These are phyloP conservation scores for Bipolaris cookei DNA, from an alignment of 2,329 filamentous ascomycete genomes.

Conservation along the genomic window DNA sequence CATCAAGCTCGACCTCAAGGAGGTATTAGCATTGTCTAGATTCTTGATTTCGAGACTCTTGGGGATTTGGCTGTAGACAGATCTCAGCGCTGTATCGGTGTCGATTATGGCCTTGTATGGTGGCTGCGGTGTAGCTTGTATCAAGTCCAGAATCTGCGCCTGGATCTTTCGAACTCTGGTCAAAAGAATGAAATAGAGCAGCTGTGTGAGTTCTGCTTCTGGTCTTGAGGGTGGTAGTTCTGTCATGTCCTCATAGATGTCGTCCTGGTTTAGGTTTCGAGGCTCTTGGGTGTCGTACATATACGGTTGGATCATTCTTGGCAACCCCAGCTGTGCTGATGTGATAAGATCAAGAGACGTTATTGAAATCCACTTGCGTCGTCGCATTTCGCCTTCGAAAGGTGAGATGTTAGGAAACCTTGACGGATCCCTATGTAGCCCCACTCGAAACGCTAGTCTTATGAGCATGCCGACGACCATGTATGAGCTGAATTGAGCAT, in stretches of 20 bases:
- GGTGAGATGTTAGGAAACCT: slow-evolving; percentile 52
- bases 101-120: slow-evolving; percentile 39
- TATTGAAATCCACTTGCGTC: slow-evolving; percentile 65
- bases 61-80: slow-evolving; percentile 32
- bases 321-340: slow-evolving; percentile 50
- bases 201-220: slow-evolving; percentile 35
- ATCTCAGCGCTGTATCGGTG: slow-evolving; percentile 33
- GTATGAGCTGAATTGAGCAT: slow-evolving; percentile 40
- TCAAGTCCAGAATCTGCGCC: slow-evolving; percentile 39
- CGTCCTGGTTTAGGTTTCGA: slow-evolving; percentile 51
- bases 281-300: slow-evolving; percentile 51
- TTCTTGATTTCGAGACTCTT: slow-evolving; percentile 21
- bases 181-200: slow-evolving; percentile 36
- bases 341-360: slow-evolving; percentile 49
- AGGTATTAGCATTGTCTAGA: slow-evolving; percentile 20
- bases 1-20: slow-evolving; percentile 25
- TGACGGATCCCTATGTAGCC: slow-evolving; percentile 52
- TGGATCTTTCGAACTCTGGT: slow-evolving; percentile 33
- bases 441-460: slow-evolving; percentile 49
- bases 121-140: slow-evolving; percentile 34
- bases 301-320: slow-evolving; percentile 47
- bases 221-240: slow-evolving; percentile 40
- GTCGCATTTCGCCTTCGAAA: slow-evolving; percentile 65
- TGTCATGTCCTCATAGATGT: slow-evolving; percentile 48
- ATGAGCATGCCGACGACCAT: slow-evolving; percentile 40